These are phyloP conservation scores for Articulospora tetracladia DNA, from an alignment of 495 filamentous ascomycete species.

Conservation along the genomic window DNA sequence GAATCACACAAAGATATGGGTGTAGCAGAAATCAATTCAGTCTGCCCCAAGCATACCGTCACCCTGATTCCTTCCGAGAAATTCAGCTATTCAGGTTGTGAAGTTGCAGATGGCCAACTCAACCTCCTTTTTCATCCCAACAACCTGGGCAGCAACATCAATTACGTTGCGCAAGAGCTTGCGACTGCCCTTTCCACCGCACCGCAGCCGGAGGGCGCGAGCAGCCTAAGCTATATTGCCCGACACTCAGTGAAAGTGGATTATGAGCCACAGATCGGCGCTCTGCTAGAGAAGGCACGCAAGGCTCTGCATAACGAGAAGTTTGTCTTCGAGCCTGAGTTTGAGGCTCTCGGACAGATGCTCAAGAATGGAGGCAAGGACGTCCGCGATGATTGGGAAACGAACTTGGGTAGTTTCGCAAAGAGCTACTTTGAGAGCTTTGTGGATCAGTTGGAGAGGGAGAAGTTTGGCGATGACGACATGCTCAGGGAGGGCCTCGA, in stretches of 20 bases:
- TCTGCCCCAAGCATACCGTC: slow-evolving; percentile 39
- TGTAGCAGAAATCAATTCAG: slow-evolving; percentile 43
- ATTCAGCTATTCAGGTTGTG: slow-evolving; percentile 41
- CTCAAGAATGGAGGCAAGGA: slow-evolving; percentile 33
- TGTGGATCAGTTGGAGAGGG: slow-evolving; percentile 23
- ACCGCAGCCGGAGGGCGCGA: slow-evolving; percentile 24
- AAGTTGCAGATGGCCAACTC: slow-evolving; percentile 42
- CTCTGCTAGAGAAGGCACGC: slow-evolving; percentile 31
- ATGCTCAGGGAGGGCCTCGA: slow-evolving; percentile 41
- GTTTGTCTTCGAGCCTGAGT: slow-evolving; percentile 39
- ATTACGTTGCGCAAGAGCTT: slow-evolving; percentile 32
- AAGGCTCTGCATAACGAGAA: slow-evolving; percentile 36
- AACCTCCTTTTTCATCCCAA: slow-evolving; percentile 40
- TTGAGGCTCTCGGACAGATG: slow-evolving; percentile 45
- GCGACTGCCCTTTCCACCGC: slow-evolving; percentile 40
- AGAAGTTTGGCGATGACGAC: slow-evolving; percentile 44
- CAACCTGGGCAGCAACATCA: slow-evolving; percentile 41
- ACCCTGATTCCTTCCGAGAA: slow-evolving; percentile 38
- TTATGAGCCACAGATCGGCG: slow-evolving; percentile 37
- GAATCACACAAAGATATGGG: slow-evolving; percentile 31
- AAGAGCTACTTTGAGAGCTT: slow-evolving; percentile 38
- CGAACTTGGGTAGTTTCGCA: slow-evolving; percentile 31
- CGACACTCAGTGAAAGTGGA: slow-evolving; percentile 40
- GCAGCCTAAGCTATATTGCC: slow-evolving; percentile 38
- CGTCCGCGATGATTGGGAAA: slow-evolving; percentile 40